These are phyloP conservation scores for Aegilops tauschii DNA, from an alignment of 176 grass and related monocot genomes.

Conservation along the genomic window DNA sequence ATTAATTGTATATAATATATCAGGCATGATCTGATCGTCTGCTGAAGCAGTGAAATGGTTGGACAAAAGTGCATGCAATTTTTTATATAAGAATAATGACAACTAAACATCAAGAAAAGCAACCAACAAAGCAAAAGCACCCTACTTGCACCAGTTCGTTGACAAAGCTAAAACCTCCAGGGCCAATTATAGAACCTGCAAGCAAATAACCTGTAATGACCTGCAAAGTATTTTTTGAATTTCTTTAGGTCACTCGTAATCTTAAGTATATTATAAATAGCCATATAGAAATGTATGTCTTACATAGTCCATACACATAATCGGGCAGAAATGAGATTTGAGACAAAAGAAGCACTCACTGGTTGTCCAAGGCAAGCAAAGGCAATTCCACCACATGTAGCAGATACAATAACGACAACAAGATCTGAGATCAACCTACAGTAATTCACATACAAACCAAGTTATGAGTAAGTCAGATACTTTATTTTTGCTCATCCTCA, in stretches of 20 bases:
- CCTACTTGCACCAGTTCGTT: constrained; percentile 99
- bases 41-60: background rate
- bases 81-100: constrained; percentile 2
- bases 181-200: constrained; percentile 96
- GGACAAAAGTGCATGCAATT: background rate
- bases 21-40: background rate
- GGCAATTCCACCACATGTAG: constrained; percentile 92
- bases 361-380: constrained; percentile 99
- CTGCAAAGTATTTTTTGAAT: constrained; percentile 50
- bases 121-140: constrained; percentile 54
- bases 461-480: constrained; percentile 14
- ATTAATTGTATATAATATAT: background rate
- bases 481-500: constrained; percentile 13
- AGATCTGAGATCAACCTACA: constrained; percentile 99
- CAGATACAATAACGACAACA: constrained; percentile 96
- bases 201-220: constrained; percentile 99
- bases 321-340: background rate
- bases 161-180: constrained; percentile 97
- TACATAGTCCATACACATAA: background rate
- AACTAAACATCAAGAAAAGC: constrained; percentile 23
- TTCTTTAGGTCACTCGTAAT: constrained; percentile 36
- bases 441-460: constrained; percentile 40
- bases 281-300: constrained; percentile 12
- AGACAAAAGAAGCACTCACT: constrained; percentile 50
- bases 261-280: background rate